Evolutionary conservation across 163 green algal genomes (phyloP), one percentile per base, ranked within the genome.

Genomic region (Scenedesmus sp.): DNA sequence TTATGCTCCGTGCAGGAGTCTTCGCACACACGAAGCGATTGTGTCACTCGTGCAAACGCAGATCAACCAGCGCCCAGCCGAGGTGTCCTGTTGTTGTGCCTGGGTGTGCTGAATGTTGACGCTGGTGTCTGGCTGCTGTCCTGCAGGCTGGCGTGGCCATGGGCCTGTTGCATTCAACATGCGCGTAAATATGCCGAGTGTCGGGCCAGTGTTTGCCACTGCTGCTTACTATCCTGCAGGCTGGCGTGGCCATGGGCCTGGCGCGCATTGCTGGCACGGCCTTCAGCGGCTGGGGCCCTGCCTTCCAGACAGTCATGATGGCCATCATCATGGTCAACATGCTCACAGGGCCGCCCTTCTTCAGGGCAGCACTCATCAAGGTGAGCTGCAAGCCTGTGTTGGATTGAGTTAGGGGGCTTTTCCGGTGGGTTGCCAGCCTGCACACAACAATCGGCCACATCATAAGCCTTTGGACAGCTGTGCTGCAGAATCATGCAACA

Each of bases 181-280:
- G 34, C 34, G 34, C 34, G 34, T 46, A 46, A 46, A 46, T 46
- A 46, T 46, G 34, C 34, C 34, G 34, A 46, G 34, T 46, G 34
- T 46, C 34, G 34, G 0, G 34, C 34, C 34, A 46, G 34, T 46
- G 34, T 46, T 46, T 46, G 34, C 34, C 34, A 46, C 34, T 46
- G 34, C 34, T 46, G 2, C 23, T 83, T 12, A 83, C 23, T 70
- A 55, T 18, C 23, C 91, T 70, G 86, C 95, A 99, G 96, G 97
- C 97, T 20, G 97, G 97, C 20, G 97, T 99, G 62, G 97, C 97
- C 8, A 96, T 99, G 95, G 97, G 97, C 0, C 93, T 99, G 85
- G 94, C 95, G 8, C 96, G 96, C 54, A 94, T 97, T 8, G 95
- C 96, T n/a, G 95, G 95, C 52, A 94, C 94, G 0, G 92, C 95